Percentiles rank a stretch among this genome's conserved stretches.
Conservation (phyloP, 768 basidiomycete genomes). For the Aureoboletus auriporus region DNA sequence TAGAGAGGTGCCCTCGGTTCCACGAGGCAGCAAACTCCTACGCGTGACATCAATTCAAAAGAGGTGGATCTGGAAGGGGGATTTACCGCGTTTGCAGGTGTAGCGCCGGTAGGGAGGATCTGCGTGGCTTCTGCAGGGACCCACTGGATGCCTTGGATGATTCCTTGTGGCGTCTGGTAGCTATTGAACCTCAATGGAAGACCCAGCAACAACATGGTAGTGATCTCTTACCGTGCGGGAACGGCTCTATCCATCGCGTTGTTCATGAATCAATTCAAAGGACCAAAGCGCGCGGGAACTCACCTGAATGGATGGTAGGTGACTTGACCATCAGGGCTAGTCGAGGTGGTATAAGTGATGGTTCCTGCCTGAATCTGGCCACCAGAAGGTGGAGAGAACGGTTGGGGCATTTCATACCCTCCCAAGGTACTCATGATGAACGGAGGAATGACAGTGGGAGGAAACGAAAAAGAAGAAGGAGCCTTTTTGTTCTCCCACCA, state of each 20-base stretch:
- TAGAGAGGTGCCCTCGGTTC: conserved; percentile 40
- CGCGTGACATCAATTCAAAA: conserved; percentile 1
- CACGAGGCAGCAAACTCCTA: conserved; percentile 62
- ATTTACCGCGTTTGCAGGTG: conserved; percentile 53
- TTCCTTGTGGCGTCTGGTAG: conserved; percentile 66
- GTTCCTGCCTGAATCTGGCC: conserved; percentile 60
- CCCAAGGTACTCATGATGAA: conserved; percentile 18
- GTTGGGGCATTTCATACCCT: conserved; percentile 27
- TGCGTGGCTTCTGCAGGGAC: conserved; percentile 68
- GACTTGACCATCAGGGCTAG: conserved; percentile 55
- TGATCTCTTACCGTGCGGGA: conserved; percentile 57
- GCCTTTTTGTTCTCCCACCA: conserved; percentile 20
- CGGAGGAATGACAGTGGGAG: conserved; percentile 9
- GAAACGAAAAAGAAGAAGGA: conserved; percentile 6
- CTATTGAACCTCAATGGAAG: conserved; percentile 33
- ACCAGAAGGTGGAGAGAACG: conserved; percentile 27
- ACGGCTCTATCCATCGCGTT: conserved; percentile 52
- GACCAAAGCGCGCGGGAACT: conserved; percentile 18
- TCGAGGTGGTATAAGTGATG: conserved; percentile 68
- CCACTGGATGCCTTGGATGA: conserved; percentile 62
- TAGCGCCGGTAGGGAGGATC: conserved; percentile 56
- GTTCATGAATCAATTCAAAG: conserved; percentile 11
- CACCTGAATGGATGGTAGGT: conserved; percentile 76
- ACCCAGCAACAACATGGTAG: neutral
- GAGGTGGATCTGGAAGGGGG: conserved; percentile 2